Evolutionary conservation across 2,329 filamentous ascomycete genomes (phyloP).

Genomic region (Podosphaera xanthii): DNA sequence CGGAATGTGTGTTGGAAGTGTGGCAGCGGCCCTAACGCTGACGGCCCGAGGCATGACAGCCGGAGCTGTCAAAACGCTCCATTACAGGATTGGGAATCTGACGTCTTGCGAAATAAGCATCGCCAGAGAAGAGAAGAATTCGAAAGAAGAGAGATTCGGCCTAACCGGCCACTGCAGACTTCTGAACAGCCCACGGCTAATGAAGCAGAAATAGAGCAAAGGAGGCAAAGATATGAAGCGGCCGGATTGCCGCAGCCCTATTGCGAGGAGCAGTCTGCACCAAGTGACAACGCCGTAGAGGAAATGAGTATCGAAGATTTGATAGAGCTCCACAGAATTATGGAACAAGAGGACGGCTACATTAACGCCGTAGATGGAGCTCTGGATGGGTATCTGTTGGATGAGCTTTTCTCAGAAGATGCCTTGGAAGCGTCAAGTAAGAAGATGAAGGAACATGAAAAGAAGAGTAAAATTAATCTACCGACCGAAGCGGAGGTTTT

Average conservation of each 20-base stretch:
- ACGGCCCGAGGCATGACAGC: background rate
- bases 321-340: background rate
- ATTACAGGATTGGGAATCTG: background rate
- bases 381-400: too few relatives aligned
- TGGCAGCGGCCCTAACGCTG: background rate
- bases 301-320: background rate
- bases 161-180: background rate
- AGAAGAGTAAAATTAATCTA: background rate
- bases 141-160: background rate
- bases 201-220: background rate
- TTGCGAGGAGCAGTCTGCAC: too few relatives aligned
- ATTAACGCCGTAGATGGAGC: too few relatives aligned
- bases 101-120: background rate
- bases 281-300: background rate
- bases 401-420: too few relatives aligned
- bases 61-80: background rate
- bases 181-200: background rate
- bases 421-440: background rate
- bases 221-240: too few relatives aligned
- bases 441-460: background rate
- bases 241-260: too few relatives aligned
- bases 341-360: too few relatives aligned
- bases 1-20: background rate
- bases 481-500: background rate
- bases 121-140: background rate